Conservation (phyloP, 805 yeast species). For the Priceomyces medius region DNA sequence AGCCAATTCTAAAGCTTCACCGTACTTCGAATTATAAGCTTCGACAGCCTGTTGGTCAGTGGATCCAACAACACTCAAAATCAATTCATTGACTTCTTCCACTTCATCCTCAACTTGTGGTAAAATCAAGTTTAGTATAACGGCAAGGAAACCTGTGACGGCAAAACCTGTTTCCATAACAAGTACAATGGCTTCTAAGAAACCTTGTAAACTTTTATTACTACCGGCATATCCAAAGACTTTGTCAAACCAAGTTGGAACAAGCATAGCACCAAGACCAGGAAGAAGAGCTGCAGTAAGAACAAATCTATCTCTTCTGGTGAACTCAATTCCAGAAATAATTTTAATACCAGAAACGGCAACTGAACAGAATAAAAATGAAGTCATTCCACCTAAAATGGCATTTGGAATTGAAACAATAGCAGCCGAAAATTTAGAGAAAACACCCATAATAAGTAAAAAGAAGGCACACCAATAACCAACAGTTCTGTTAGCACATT, state of each 20-base stretch:
- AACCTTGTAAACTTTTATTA: conserved; percentile 57
- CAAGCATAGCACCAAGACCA: conserved; percentile 67
- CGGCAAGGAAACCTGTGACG: conserved; percentile 62
- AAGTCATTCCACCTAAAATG: conserved; percentile 81
- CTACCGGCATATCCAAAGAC: conserved; percentile 67
- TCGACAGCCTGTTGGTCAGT: conserved; percentile 38
- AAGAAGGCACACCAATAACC: conserved; percentile 83
- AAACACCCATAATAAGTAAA: conserved; percentile 81
- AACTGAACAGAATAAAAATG: conserved; percentile 72
- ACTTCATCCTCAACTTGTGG: conserved; percentile 56
- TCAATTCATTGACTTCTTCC: conserved; percentile 47
- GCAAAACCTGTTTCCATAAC: conserved; percentile 79
- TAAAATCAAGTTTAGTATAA: conserved; percentile 58
- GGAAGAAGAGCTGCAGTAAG: conserved; percentile 63
- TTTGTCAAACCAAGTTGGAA: conserved; percentile 60
- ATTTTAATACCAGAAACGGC: conserved; percentile 73
- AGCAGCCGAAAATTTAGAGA: conserved; percentile 88
- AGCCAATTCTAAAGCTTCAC: conserved; percentile 25
- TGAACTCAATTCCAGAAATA: conserved; percentile 58
- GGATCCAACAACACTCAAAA: conserved; percentile 41
- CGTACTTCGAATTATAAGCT: conserved; percentile 31
- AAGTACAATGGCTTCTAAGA: conserved; percentile 64
- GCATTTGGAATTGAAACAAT: conserved; percentile 56
- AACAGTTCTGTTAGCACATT: conserved; percentile 81
- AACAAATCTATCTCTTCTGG: conserved; percentile 73